phyloP scores from a whole-genome alignment of 2,329 filamentous ascomycete genomes.

The Microcyclosporella mali region DNA sequence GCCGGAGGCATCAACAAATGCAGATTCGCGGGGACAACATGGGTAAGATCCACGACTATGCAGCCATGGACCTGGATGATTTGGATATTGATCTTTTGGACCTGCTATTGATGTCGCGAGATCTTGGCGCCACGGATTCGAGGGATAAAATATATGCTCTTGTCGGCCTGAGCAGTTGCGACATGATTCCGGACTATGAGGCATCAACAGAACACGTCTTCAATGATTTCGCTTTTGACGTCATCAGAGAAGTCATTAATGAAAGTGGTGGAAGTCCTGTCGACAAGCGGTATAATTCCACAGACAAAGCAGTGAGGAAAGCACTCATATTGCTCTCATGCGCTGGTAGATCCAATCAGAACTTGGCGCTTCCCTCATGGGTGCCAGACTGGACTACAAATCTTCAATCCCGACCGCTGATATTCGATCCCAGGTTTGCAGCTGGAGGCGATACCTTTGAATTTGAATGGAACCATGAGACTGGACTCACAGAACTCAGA shows the following conservation, averaged over 20 bases:
- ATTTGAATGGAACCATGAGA: slow-evolving; percentile 25
- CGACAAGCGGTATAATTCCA: slow-evolving; percentile 8
- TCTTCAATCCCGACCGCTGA: slow-evolving; percentile 22
- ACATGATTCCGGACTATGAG: slow-evolving; percentile 24
- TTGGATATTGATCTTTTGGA: slow-evolving; percentile 26
- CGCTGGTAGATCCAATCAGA: slow-evolving; percentile 26
- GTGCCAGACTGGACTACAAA: slow-evolving; percentile 27
- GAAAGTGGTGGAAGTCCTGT: slow-evolving; percentile 2
- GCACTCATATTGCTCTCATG: slow-evolving; percentile 25
- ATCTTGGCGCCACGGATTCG: slow-evolving; percentile 25
- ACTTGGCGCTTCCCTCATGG: slow-evolving; percentile 17
- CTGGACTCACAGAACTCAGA: slow-evolving; percentile 21
- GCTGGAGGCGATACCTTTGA: slow-evolving; percentile 23
- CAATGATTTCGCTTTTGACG: slow-evolving; percentile 26
- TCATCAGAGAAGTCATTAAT: slow-evolving; percentile 21
- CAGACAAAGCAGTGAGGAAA: slow-evolving; percentile 18
- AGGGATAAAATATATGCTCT: slow-evolving; percentile 28
- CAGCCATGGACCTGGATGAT: neutral
- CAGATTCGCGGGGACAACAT: slow-evolving; percentile 4
- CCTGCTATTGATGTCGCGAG: slow-evolving; percentile 26
- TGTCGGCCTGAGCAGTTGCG: slow-evolving; percentile 24
- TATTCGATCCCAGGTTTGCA: slow-evolving; percentile 22
- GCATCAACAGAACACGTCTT: slow-evolving; percentile 23
- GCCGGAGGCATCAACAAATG: slow-evolving; percentile 20
- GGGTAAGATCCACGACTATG: neutral